Percentiles rank a stretch among this genome's conserved stretches.
Conservation (phyloP, 768 basidiomycete genomes). For the Rhodotorula sphaerocarpa region DNA sequence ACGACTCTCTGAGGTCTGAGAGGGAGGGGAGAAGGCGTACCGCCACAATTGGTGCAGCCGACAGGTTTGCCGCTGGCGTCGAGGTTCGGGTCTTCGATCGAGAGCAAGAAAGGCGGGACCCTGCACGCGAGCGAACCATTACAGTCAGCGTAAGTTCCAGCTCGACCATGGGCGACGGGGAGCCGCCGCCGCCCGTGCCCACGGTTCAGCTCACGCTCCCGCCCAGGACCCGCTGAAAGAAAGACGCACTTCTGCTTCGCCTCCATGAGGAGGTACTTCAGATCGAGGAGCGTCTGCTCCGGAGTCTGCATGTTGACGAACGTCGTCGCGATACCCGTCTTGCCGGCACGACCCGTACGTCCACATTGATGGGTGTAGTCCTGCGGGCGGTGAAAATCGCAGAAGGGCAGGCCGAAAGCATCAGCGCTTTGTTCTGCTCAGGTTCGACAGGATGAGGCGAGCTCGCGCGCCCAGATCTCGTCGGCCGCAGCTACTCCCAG, state of each 20-base stretch:
- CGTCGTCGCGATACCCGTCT: constrained; percentile 96
- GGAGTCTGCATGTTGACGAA: constrained; percentile 97
- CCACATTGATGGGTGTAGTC: constrained; percentile 99
- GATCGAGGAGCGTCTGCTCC: constrained; percentile 89
- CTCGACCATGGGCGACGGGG: too few species aligned
- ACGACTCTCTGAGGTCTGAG: too few species aligned
- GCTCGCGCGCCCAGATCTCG: too few species aligned
- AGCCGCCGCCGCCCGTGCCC: too few species aligned
- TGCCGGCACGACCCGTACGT: constrained; percentile 91
- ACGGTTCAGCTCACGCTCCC: too few species aligned
- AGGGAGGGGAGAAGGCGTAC: constrained; percentile 46
- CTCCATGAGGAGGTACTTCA: constrained; percentile 93
- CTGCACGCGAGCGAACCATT: constrained; percentile 47
- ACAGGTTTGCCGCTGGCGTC: constrained; percentile 61
- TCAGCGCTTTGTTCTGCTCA: background rate
- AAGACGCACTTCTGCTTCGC: constrained; percentile 83
- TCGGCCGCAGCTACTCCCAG: too few species aligned
- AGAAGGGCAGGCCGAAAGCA: too few species aligned
- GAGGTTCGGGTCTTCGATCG: constrained; percentile 81
- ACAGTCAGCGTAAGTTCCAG: too few species aligned
- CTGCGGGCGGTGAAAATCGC: too few species aligned
- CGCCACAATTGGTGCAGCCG: constrained; percentile 94
- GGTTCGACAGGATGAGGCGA: too few species aligned
- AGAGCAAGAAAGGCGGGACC: constrained; percentile 83
- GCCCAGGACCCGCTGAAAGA: too few species aligned